Conservation (phyloP, 768 basidiomycete species). For the Kwoniella newhampshirensis region DNA sequence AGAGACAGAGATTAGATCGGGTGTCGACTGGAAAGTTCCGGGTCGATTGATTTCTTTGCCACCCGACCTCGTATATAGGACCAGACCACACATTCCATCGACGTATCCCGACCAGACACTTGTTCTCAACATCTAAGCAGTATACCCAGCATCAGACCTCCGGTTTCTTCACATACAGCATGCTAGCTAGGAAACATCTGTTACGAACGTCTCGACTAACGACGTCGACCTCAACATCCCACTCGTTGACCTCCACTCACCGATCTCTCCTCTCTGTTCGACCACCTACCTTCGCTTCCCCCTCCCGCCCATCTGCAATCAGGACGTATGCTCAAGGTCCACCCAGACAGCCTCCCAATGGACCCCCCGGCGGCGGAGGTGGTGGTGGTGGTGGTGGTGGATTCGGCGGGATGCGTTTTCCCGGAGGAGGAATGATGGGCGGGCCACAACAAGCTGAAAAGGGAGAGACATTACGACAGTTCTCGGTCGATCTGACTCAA, state of each 20-base stretch:
- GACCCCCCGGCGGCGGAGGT: slow-evolving; percentile 11
- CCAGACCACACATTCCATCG: background rate
- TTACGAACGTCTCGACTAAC: slow-evolving; percentile 25
- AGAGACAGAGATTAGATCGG: background rate
- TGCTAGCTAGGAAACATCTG: slow-evolving; percentile 34
- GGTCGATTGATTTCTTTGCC: slow-evolving; percentile 3
- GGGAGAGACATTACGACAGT: slow-evolving; percentile 84
- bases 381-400: slow-evolving; percentile 22
- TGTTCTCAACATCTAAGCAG: background rate
- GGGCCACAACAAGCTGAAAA: slow-evolving; percentile 57
- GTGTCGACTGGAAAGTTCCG: slow-evolving; percentile 20
- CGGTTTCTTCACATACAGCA: slow-evolving; percentile 7
- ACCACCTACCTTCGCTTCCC: background rate
- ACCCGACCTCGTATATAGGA: slow-evolving; percentile 4
- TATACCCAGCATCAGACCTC: slow-evolving; percentile 18
- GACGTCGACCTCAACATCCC: slow-evolving; percentile 5
- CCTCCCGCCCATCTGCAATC: background rate
- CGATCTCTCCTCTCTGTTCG: background rate
- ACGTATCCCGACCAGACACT: background rate
- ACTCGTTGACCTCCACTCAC: background rate
- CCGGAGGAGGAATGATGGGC: slow-evolving; percentile 36
- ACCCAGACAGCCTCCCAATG: slow-evolving; percentile 25
- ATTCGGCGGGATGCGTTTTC: slow-evolving; percentile 45
- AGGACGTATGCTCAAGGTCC: slow-evolving; percentile 33
- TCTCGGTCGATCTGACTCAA: slow-evolving; percentile 77